These are phyloP conservation scores for Lumnitzera racemosa DNA, from an alignment of 345 rosid species.

Conservation along the genomic window DNA sequence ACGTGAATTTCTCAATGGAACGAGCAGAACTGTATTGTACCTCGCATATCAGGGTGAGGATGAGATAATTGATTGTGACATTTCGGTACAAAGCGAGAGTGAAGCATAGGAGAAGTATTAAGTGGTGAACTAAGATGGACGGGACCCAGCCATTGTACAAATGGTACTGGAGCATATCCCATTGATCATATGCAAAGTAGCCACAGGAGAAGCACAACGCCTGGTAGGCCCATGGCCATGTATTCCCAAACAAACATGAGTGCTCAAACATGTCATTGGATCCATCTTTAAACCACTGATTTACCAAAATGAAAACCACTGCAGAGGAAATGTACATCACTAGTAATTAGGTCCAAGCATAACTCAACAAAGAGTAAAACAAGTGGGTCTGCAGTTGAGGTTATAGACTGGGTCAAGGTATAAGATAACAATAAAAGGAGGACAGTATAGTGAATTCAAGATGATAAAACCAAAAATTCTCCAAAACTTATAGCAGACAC, in stretches of 20 bases:
- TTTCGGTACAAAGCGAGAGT: slow-evolving; percentile 80
- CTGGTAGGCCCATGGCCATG: slow-evolving; percentile 79
- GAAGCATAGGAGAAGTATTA: slow-evolving; percentile 80
- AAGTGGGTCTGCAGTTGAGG: not conserved
- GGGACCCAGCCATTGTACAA: slow-evolving; percentile 78
- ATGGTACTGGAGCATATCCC: slow-evolving; percentile 78
- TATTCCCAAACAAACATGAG: slow-evolving; percentile 43
- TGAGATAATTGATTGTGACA: slow-evolving; percentile 76
- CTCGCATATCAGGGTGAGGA: slow-evolving; percentile 88
- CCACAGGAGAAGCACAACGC: slow-evolving; percentile 87
- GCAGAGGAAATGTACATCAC: slow-evolving; percentile 15
- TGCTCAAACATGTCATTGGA: slow-evolving; percentile 61
- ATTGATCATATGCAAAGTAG: slow-evolving; percentile 91
- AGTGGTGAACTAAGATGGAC: slow-evolving; percentile 70
- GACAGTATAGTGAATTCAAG: too few species aligned
- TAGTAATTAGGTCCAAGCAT: not conserved
- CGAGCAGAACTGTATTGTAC: slow-evolving; percentile 19
- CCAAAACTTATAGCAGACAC: too few species aligned
- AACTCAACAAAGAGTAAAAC: not conserved
- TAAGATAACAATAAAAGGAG: too few species aligned
- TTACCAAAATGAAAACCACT: slow-evolving; percentile 63
- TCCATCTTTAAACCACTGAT: slow-evolving; percentile 41
- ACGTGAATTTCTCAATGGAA: too few species aligned
- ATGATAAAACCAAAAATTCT: too few species aligned
- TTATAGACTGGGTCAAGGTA: too few species aligned